phyloP scores from a whole-genome alignment of 2,329 filamentous ascomycete genomes.

The Alternaria burnsii region DNA sequence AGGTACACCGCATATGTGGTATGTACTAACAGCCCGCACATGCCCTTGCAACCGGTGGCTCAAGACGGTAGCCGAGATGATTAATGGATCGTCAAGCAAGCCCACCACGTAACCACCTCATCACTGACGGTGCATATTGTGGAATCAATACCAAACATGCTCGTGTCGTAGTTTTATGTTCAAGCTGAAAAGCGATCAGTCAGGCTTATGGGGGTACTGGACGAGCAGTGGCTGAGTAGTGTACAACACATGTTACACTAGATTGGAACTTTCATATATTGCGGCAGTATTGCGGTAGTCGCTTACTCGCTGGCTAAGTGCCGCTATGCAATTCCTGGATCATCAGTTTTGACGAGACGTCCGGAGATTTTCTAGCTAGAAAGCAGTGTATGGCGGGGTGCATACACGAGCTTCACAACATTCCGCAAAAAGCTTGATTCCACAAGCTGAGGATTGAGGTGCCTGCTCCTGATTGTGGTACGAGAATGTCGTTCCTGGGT shows the following conservation, averaged over 20 bases:
- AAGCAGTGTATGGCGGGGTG: slow-evolving; percentile 7
- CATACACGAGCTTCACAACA: slow-evolving; percentile 17
- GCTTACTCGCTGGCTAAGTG: slow-evolving; percentile 6
- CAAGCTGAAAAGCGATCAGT: neutral
- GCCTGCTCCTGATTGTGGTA: neutral
- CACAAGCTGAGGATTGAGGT: neutral
- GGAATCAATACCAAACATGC: neutral
- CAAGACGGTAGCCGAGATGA: slow-evolving; percentile 7
- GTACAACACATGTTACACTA: neutral
- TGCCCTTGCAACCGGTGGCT: slow-evolving; percentile 20
- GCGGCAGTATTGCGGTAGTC: slow-evolving; percentile 12
- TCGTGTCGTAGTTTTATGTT: neutral
- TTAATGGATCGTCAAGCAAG: slow-evolving; percentile 1
- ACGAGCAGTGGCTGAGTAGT: neutral
- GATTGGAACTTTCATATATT: slow-evolving; percentile 14
- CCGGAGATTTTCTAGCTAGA: slow-evolving; percentile 5
- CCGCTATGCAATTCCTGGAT: neutral
- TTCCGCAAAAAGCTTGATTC: slow-evolving; percentile 6
- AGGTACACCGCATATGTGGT: neutral
- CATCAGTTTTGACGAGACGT: neutral
- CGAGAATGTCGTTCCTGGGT: neutral
- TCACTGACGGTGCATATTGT: neutral
- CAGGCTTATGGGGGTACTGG: neutral
- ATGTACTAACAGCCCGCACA: neutral
- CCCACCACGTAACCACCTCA: slow-evolving; percentile 3